These are phyloP conservation scores for Holtermannia corniformis DNA, from an alignment of 768 basidiomycete species.

Conservation along the genomic window DNA sequence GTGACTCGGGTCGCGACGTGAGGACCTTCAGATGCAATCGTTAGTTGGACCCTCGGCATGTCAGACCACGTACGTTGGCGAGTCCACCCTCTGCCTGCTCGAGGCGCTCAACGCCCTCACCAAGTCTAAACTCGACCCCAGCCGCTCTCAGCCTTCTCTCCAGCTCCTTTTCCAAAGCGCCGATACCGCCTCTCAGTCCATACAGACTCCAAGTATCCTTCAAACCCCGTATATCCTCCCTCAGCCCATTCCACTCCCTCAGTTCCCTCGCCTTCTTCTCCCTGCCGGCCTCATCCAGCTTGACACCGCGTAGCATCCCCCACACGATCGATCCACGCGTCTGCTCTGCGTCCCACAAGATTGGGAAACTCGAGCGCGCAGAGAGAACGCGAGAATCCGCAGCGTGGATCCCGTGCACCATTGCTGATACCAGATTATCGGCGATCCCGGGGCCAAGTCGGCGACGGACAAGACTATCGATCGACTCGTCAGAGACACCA, in stretches of 20 bases:
- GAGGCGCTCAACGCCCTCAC: slow-evolving; percentile 41
- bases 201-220: slow-evolving; percentile 67
- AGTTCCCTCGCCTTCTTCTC: slow-evolving; percentile 48
- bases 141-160: slow-evolving; percentile 45
- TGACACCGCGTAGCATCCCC: slow-evolving; percentile 44
- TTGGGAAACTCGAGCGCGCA: slow-evolving; percentile 65
- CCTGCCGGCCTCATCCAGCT: slow-evolving; percentile 6
- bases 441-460: slow-evolving; percentile 68
- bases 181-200: slow-evolving; percentile 69
- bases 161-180: slow-evolving; percentile 56
- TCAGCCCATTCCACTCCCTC: slow-evolving; percentile 56
- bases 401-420: slow-evolving; percentile 90
- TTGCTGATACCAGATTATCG: slow-evolving; percentile 61
- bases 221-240: slow-evolving; percentile 48
- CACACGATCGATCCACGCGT: slow-evolving; percentile 62
- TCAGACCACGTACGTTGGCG: neutral
- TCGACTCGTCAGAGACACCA: slow-evolving; percentile 56
- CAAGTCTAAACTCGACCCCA: slow-evolving; percentile 55
- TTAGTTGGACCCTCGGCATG: neutral
- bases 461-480: slow-evolving; percentile 66
- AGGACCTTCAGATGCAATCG: neutral
- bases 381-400: slow-evolving; percentile 68
- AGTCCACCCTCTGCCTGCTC: neutral
- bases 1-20: neutral
- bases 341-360: slow-evolving; percentile 58